Conservation (phyloP, 805 yeast genomes). For the Nakazawaea wickerhamii region DNA sequence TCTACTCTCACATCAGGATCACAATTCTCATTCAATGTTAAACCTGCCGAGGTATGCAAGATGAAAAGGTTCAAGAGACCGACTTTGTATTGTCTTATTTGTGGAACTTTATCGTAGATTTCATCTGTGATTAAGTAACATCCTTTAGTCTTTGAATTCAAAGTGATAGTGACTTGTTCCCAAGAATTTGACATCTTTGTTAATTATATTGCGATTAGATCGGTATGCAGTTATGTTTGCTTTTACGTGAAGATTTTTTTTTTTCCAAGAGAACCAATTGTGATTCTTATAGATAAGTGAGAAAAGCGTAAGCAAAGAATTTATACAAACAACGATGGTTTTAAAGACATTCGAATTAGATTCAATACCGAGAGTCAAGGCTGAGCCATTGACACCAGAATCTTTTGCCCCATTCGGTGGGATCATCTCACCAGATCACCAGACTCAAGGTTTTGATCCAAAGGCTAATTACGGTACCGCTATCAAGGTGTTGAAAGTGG, state of each 20-base stretch:
- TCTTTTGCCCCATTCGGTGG: constrained; percentile 67
- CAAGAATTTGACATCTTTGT: constrained; percentile 31
- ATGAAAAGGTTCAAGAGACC: constrained; percentile 65
- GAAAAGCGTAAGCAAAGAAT: neutral
- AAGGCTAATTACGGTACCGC: constrained; percentile 95
- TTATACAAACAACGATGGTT: constrained; percentile 27
- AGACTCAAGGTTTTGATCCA: constrained; percentile 32
- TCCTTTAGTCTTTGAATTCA: constrained; percentile 58
- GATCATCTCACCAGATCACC: constrained; percentile 73
- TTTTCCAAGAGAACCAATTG: neutral
- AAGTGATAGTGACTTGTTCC: constrained; percentile 53
- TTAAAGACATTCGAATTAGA: constrained; percentile 33
- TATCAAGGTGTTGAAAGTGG: constrained; percentile 64
- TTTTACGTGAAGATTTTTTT: neutral
- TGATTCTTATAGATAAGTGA: neutral
- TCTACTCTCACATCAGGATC: constrained; percentile 75
- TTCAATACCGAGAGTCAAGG: constrained; percentile 28
- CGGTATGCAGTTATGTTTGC: too few relatives aligned
- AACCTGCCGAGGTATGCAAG: constrained; percentile 76
- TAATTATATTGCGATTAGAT: neutral
- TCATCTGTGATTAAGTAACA: constrained; percentile 70
- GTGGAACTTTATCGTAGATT: constrained; percentile 49
- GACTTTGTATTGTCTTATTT: constrained; percentile 50
- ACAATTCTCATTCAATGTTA: constrained; percentile 73
- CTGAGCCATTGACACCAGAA: constrained; percentile 60